A percentile compares a stretch with the other conserved stretches of the same genome.
Conservation (phyloP, 371 early-diverging fungal genomes). For the Fennellomyces sp. region DNA sequence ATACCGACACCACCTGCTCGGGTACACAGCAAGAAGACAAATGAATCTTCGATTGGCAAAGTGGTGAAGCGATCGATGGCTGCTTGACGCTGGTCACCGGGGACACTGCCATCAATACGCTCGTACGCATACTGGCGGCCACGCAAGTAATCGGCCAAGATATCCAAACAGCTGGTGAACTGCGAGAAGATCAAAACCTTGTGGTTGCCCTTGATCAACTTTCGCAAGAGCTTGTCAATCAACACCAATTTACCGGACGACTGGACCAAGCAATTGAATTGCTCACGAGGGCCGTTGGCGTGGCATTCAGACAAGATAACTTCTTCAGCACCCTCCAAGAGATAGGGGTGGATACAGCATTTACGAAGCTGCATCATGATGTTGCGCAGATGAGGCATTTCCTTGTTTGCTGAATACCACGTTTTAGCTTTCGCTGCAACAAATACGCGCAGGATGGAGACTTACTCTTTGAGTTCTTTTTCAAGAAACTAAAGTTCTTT, state of each 20-base stretch:
- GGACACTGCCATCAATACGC: conserved; percentile 89
- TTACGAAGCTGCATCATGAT: conserved; percentile 85
- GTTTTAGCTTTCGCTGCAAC: too few species aligned
- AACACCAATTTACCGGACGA: conserved; percentile 89
- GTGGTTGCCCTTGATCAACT: conserved; percentile 82
- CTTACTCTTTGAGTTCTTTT: conserved; percentile 63
- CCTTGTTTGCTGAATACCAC: conserved; percentile 38
- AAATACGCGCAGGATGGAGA: too few species aligned
- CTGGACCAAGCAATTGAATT: conserved; percentile 79
- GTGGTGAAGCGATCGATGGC: conserved; percentile 94
- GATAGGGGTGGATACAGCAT: conserved; percentile 88
- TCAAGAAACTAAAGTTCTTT: conserved; percentile 82
- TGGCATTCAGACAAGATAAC: conserved; percentile 69
- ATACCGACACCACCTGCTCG: conserved; percentile 96
- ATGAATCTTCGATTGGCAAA: conserved; percentile 67
- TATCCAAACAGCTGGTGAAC: conserved; percentile 86
- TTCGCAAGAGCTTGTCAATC: conserved; percentile 86
- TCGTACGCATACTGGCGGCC: conserved; percentile 79
- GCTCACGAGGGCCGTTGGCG: conserved; percentile 61
- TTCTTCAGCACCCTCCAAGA: conserved; percentile 88
- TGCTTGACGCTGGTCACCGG: conserved; percentile 92
- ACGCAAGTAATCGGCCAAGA: conserved; percentile 89
- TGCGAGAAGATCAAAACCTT: conserved; percentile 96
- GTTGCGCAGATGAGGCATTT: conserved; percentile 67
- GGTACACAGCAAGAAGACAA: conserved; percentile 88